These are phyloP conservation scores for Trichoderma sp. DNA, from an alignment of 2,329 filamentous ascomycete genomes.

Conservation along the genomic window DNA sequence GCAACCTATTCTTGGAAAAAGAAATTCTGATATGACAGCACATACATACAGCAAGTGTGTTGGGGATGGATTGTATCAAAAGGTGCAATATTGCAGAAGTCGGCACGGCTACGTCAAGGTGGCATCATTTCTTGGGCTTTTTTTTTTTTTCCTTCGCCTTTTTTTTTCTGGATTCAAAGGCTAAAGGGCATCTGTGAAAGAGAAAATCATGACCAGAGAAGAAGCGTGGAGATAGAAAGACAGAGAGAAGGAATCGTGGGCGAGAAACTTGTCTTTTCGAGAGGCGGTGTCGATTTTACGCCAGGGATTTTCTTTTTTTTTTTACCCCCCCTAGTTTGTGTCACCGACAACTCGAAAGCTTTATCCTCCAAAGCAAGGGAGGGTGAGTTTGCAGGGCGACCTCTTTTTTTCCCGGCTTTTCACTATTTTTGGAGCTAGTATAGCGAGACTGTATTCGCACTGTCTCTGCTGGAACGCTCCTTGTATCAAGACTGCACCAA, in stretches of 20 bases:
- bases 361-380: constrained; percentile 10
- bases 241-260: background rate
- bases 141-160: background rate
- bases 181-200: background rate
- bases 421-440: background rate
- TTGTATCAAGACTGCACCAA: background rate
- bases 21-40: constrained; percentile 6
- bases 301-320: background rate
- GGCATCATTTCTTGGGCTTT: constrained; percentile 12
- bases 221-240: background rate
- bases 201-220: background rate
- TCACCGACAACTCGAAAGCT: constrained; percentile 15
- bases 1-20: background rate
- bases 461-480: background rate
- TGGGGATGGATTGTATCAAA: background rate
- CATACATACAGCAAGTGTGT: constrained; percentile 11
- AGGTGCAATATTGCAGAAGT: background rate
- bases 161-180: background rate
- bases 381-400: constrained; percentile 13
- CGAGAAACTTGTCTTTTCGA: background rate
- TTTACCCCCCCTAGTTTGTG: background rate
- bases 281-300: constrained; percentile 11
- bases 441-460: constrained; percentile 5
- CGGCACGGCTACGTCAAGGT: constrained; percentile 14
- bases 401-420: background rate